Conservation (phyloP, 345 rosid species). For the Salix brachista region DNA sequence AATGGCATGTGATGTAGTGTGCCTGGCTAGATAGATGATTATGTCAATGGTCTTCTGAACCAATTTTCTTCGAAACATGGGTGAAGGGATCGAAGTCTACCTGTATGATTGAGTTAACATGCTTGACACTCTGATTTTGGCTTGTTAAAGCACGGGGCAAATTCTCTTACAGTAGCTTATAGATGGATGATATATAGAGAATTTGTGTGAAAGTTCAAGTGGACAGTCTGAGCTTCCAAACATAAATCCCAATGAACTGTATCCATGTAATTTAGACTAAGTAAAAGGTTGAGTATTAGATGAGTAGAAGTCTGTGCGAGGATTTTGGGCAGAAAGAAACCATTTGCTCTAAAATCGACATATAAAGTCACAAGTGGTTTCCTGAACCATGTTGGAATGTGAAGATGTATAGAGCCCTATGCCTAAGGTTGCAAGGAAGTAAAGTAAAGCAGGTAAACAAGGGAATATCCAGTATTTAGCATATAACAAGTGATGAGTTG, state of each 20-base stretch:
- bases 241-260: neutral
- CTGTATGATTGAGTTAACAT: neutral
- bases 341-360: neutral
- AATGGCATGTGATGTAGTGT: neutral
- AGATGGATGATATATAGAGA: neutral
- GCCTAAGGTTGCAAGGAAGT: neutral
- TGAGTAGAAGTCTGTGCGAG: neutral
- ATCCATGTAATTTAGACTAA: neutral
- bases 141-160: neutral
- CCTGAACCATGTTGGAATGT: neutral
- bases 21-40: neutral
- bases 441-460: neutral
- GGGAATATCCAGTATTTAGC: neutral
- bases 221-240: neutral
- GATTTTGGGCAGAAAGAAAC: neutral
- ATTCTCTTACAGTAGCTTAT: neutral
- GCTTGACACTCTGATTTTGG: neutral
- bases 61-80: neutral
- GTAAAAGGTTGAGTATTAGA: neutral
- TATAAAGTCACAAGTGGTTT: neutral
- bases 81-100: neutral
- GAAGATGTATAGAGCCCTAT: neutral
- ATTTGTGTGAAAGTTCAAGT: neutral
- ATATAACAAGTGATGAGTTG: neutral
- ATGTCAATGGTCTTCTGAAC: neutral